Evolutionary conservation across 2,329 filamentous ascomycete species (phyloP), one percentile per base, ranked within the genome.

Genomic region (Fusarium brachygibbosum): DNA sequence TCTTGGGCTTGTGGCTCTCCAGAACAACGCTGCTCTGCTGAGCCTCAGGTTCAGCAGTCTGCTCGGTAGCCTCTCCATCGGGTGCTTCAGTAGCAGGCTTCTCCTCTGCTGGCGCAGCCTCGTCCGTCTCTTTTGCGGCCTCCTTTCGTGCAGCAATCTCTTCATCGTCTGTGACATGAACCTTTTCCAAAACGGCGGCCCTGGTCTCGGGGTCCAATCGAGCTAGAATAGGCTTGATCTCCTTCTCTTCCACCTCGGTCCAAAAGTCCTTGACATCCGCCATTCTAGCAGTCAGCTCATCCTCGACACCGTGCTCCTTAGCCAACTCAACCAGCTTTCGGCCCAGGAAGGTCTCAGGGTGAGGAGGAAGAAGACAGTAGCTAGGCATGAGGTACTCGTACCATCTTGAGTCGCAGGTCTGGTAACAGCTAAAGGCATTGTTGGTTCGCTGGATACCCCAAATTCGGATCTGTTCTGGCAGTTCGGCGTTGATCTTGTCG

Each of bases 341-440:
- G 11, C 93, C 94, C 35, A 99, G 80, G 77, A 88, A 97, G 65
- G 93, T 97, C 67, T 91, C 90, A 0, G 94, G 94, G 77, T 98
- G 94, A 0, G 96, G 96, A 21, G 96, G 96, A 32, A 99, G 82
- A 72, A 99, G 92, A 58, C 92, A 93, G 80, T 98, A 94, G 41
- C 92, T 96, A 4, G 96, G 96, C 79, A 99, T 93, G 53, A 99
- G 84, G 77, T 99, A 99, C 82, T 99, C 96, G 81, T 99, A 99
- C 86, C 94, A 97, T 72, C 96, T 87, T 28, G 94, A 97, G 80
- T 99, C 96, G 80, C 95, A 98, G 58, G 93, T 88, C 77, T 97
- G 92, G 80, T 99, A 99, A 80, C 93, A 95, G 79, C 93, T 98
- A 84, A 98, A 99, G 71, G 90, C 89, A 70, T 94, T 95, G 77